Evolutionary conservation across 306 rosid species (phyloP).

Genomic region (Sophora flavescens): DNA sequence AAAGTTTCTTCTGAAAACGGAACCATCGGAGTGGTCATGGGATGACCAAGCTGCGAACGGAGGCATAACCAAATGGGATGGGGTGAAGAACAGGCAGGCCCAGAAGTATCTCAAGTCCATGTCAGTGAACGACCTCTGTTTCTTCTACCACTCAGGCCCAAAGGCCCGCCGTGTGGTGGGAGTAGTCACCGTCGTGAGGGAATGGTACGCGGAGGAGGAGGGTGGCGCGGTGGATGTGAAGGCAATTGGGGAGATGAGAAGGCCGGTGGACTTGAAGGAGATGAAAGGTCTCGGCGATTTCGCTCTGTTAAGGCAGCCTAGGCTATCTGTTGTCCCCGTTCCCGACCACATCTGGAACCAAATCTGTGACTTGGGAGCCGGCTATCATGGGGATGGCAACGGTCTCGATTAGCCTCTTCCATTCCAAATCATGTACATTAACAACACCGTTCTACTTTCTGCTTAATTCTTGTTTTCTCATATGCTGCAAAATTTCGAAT

Average conservation of each 20-base stretch:
- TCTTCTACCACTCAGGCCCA: slow-evolving; percentile 88
- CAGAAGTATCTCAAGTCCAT: slow-evolving; percentile 83
- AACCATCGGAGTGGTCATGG: slow-evolving; percentile 92
- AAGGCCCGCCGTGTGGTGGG: slow-evolving; percentile 83
- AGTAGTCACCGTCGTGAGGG: slow-evolving; percentile 66
- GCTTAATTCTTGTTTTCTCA: no score
- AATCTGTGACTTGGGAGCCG: slow-evolving; percentile 75
- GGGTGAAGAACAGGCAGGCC: slow-evolving; percentile 91
- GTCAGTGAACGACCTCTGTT: slow-evolving; percentile 71
- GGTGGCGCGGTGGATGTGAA: slow-evolving; percentile 75
- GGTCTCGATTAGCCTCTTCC: not conserved
- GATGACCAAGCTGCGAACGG: slow-evolving; percentile 81
- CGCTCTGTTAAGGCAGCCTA: slow-evolving; percentile 69
- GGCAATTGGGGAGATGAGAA: slow-evolving; percentile 83
- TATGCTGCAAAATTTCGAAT: no score
- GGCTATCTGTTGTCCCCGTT: slow-evolving; percentile 84
- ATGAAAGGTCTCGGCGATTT: slow-evolving; percentile 73
- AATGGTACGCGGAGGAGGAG: slow-evolving; percentile 57
- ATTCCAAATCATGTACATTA: no score
- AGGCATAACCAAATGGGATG: slow-evolving; percentile 85
- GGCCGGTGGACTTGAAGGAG: slow-evolving; percentile 73
- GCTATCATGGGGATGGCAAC: slow-evolving; percentile 72
- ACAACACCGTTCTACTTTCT: no score
- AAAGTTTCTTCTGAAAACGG: slow-evolving; percentile 80
- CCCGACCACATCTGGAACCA: slow-evolving; percentile 57